phyloP scores from a whole-genome alignment of 2,329 filamentous ascomycete genomes.

The Trichoderma atroviride region DNA sequence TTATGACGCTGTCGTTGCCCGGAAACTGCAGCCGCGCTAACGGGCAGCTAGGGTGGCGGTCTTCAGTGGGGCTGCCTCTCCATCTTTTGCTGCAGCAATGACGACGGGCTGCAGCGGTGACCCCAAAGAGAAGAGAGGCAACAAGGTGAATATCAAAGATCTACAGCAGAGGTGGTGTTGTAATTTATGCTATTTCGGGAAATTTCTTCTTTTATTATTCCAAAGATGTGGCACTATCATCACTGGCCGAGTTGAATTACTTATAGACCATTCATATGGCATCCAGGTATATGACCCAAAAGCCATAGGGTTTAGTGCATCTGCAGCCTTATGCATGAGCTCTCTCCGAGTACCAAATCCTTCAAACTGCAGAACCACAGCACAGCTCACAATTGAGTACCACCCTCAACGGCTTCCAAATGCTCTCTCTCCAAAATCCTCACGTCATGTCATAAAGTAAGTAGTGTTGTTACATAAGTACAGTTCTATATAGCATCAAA shows the following conservation, averaged over 20 bases:
- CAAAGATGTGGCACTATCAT: neutral
- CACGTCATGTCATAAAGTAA: neutral
- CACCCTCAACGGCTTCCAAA: neutral
- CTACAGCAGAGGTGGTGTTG: neutral
- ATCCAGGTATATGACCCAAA: neutral
- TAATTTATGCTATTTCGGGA: neutral
- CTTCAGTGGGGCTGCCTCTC: slow-evolving; percentile 7
- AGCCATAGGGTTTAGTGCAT: neutral
- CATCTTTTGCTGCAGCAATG: slow-evolving; percentile 1
- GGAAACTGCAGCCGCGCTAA: slow-evolving; percentile 23
- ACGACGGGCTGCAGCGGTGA: slow-evolving; percentile 20
- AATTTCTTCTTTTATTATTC: neutral
- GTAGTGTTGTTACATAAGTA: slow-evolving; percentile 8
- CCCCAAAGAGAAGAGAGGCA: neutral
- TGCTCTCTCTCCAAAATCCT: neutral
- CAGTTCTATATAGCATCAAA: neutral
- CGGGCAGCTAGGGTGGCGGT: slow-evolving; percentile 13
- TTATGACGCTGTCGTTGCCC: slow-evolving; percentile 26
- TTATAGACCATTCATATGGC: neutral
- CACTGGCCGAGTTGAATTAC: neutral
- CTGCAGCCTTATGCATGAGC: neutral
- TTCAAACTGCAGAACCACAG: neutral
- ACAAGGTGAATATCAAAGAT: neutral
- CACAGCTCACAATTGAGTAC: neutral
- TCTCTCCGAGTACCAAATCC: neutral